Evolutionary conservation across 2,329 filamentous ascomycete species (phyloP).

Genomic region (Trichophyton benhamiae): DNA sequence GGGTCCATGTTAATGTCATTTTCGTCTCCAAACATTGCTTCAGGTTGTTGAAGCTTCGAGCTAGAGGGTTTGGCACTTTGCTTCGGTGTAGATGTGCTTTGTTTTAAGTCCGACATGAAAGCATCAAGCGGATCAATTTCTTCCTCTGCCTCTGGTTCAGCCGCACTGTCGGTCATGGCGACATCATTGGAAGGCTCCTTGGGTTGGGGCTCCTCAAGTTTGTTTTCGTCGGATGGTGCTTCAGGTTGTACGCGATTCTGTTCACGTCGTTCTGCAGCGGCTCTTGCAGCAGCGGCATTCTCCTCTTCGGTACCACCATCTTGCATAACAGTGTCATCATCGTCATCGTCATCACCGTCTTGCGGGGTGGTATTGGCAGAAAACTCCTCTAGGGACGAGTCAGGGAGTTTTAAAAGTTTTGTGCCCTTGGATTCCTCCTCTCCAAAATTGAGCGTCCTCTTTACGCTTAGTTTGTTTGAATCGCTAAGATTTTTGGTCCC

Average conservation of each 20-base stretch:
- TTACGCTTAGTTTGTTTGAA: conserved; percentile 52
- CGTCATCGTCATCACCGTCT: conserved; percentile 44
- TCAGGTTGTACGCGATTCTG: conserved; percentile 42
- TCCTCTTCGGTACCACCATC: conserved; percentile 79
- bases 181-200: background rate
- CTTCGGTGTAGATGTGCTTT: conserved; percentile 35
- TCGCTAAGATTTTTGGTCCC: conserved; percentile 54
- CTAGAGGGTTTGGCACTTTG: conserved; percentile 24
- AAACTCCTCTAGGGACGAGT: conserved; percentile 53
- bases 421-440: conserved; percentile 78
- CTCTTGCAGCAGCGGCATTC: conserved; percentile 69
- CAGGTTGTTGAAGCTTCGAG: conserved; percentile 51
- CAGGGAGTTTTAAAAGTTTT: conserved; percentile 83
- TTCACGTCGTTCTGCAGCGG: conserved; percentile 73
- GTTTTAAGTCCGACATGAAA: conserved; percentile 71
- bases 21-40: conserved; percentile 76
- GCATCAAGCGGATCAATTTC: conserved; percentile 83
- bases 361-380: conserved; percentile 43
- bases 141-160: conserved; percentile 33
- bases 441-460: conserved; percentile 69
- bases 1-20: conserved; percentile 58
- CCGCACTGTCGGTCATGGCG: conserved; percentile 16
- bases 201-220: background rate
- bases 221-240: conserved; percentile 31
- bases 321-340: conserved; percentile 61